Evolutionary conservation across 768 basidiomycete species (phyloP), one percentile per base, ranked within the genome.

Genomic region (Mycena floridula): DNA sequence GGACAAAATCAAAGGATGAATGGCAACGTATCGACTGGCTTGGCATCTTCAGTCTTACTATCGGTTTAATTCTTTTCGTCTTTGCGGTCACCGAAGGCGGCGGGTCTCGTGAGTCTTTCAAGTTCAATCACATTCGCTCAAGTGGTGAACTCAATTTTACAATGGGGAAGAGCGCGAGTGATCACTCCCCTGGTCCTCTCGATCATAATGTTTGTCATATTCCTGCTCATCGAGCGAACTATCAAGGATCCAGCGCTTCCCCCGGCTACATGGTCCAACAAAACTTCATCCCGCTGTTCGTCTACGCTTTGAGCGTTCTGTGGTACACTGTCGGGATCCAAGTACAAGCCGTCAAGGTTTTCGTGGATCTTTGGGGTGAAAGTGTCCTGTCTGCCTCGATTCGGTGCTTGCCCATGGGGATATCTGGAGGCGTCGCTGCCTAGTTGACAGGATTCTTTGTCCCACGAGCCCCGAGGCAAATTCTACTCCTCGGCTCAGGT

Each of bases 161-260:
- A 75, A 9, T 79, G 78, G 78, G 53, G 48, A 7, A 56, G 65
- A 1, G 59, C 71, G 5, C 50, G 54, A 7, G 70, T 77, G 38
- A 52, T 78, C 36, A 58, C 55, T 5, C 68, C 72, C 1, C 58
- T 79, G 28, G 54, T 72, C 8, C 49, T 75, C 20, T 69, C 76
- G 5, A 54, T 74, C 44, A 37, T 65, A 6, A 47, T 71, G 6
- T 52, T 55, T 16, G 47, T 53, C 25, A 58, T 40, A 1, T 79
- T 79, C 60, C 69, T 77, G 57, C 58, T 67, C 46, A 74, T 68
- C 63, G 76, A 79, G 50, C 13, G 21, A n/a, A 32, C 42, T 23
- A 47, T 51, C 3, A 38, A 45, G 24, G 47, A 46, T 25, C 50
- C 50, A 5, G 47, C 47, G 16, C n/a, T n/a, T n/a, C n/a, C n/a